Base-by-base conservation (phyloP, 345 rosid species). In the Melaleuca alternifolia region DNA sequence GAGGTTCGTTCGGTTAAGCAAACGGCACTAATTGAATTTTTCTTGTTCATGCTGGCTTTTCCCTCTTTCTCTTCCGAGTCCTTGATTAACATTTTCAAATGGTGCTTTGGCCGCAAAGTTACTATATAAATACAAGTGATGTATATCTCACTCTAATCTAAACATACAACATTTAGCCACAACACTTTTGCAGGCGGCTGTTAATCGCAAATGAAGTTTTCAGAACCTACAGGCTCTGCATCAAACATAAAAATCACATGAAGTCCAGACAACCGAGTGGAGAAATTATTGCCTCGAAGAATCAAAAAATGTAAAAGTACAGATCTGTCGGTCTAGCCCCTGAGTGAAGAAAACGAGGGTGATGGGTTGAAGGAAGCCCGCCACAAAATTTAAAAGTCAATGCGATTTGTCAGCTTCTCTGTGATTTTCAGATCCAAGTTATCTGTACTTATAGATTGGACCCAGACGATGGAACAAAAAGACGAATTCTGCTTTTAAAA, bases 321-420 rank as follows among this genome's bases (percentile, higher is more conserved):
- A 71, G 48, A 37, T 33, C 23, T 71, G 46, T 37, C 79, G 37
- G 26, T 71, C 48, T 18, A 37, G 79, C 18, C 21, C 21, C 48
- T 1, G 48, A 37, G 26, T 2, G 12, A 65, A 16, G 77, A 1
- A 1, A 65, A 4, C 12, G 3, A 10, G 46, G 77, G 23, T 0
- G 77, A 5, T 16, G 0, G 0, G 24, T 20, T 16, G 48, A 33
- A 71, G 79, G 79, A 33, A 37, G 79, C 48, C 48, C 79, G 33
- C 26, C 79, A 37, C 0, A 41, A 71, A 71, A 18, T 71, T 37
- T 48, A 37, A 37, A 71, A 71, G 12, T 71, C 79, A 71, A 71
- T 71, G 48, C 46, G 4, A 71, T 71, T 37, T 71, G 26, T 37
- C 48, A 71, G 48, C 79, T 33, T 71, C 6, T 71, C 7, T 71